phyloP scores from a whole-genome alignment of 2,329 filamentous ascomycete species.

The Helotiales sp. region DNA sequence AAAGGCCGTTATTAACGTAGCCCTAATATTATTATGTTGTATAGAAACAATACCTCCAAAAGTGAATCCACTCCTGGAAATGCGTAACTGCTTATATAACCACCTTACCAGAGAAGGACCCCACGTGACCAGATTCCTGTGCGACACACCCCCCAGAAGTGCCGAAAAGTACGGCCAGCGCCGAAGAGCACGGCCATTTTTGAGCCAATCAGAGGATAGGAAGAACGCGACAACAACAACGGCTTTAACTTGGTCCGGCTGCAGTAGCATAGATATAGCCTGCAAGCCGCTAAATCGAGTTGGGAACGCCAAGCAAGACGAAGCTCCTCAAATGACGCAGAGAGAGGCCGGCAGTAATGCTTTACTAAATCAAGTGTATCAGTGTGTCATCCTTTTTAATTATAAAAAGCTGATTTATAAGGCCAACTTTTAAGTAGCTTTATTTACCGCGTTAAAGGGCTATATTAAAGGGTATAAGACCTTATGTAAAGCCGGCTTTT shows the following conservation, averaged over 20 bases:
- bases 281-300: conserved; percentile 43
- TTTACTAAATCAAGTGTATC: conserved; percentile 47
- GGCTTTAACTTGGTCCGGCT: no score
- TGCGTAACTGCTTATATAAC: conserved; percentile 47
- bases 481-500: conserved; percentile 44
- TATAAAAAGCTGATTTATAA: conserved; percentile 49
- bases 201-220: no score
- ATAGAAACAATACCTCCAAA: no score
- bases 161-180: no score
- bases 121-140: no score
- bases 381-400: conserved; percentile 48
- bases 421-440: conserved; percentile 43
- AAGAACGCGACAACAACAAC: no score
- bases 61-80: conserved; percentile 46
- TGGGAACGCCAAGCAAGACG: no score
- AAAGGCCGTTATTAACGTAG: conserved; percentile 47
- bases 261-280: no score
- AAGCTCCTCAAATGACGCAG: conserved; percentile 44
- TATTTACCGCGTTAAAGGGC: conserved; percentile 46
- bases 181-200: no score
- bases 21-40: conserved; percentile 50
- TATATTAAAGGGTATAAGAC: conserved; percentile 48
- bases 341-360: conserved; percentile 35
- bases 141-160: no score
- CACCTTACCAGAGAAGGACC: no score